phyloP scores from a whole-genome alignment of 2,329 filamentous ascomycete species.

The Fusarium duplospermum region DNA sequence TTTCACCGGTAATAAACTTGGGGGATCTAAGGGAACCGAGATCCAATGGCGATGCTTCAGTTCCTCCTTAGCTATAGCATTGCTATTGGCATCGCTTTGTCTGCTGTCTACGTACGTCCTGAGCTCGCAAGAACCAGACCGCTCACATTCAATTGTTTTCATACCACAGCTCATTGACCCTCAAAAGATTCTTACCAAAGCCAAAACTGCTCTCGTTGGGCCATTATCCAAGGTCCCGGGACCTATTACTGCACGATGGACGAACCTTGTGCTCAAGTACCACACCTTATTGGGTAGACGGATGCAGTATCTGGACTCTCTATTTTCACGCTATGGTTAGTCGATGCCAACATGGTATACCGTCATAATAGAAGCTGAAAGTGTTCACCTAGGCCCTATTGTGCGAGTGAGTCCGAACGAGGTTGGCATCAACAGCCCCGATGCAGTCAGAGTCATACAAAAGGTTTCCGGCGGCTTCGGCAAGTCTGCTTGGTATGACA shows the following conservation, averaged over 20 bases:
- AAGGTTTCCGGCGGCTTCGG: not conserved
- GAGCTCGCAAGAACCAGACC: not conserved
- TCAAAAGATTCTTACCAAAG: not conserved
- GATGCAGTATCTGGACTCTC: slow-evolving; percentile 1
- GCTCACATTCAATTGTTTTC: too few species aligned
- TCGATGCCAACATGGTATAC: too few species aligned
- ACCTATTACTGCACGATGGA: not conserved
- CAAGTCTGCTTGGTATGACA: slow-evolving; percentile 5
- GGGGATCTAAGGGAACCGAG: too few species aligned
- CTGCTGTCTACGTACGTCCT: not conserved
- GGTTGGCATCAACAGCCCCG: not conserved
- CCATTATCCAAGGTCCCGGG: not conserved
- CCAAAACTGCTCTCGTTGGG: not conserved
- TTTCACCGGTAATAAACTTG: too few species aligned
- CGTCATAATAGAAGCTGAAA: too few species aligned
- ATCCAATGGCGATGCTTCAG: not conserved
- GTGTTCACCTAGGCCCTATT: not conserved
- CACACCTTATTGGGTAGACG: not conserved
- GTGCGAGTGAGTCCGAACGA: not conserved
- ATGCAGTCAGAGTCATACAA: not conserved
- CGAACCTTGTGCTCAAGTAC: not conserved
- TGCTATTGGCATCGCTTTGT: not conserved
- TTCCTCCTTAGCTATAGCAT: not conserved
- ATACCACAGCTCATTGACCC: not conserved
- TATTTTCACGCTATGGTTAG: not conserved